Evolutionary conservation across 2,329 filamentous ascomycete species (phyloP).

Genomic region (Bisporella sp.): DNA sequence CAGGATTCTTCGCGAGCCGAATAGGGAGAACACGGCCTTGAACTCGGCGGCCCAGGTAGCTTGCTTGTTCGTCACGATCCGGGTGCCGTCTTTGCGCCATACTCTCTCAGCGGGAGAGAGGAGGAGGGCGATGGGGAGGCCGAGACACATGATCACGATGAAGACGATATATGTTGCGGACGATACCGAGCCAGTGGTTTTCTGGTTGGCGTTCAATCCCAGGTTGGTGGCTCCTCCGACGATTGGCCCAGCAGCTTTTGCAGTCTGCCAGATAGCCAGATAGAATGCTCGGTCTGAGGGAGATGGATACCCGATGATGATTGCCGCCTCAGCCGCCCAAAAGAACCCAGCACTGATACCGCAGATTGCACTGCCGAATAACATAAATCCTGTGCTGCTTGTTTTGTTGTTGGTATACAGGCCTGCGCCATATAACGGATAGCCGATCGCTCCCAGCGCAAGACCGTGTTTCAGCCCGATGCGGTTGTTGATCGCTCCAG

Average conservation of each 20-base stretch:
- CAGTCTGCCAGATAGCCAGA: slow-evolving; percentile 32
- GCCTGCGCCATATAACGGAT: slow-evolving; percentile 34
- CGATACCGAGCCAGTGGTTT: slow-evolving; percentile 31
- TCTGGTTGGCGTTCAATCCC: slow-evolving; percentile 30
- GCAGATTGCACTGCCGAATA: slow-evolving; percentile 31
- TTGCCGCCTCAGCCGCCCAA: slow-evolving; percentile 35
- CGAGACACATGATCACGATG: slow-evolving; percentile 40
- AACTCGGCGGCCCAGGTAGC: slow-evolving; percentile 27
- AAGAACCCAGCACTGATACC: slow-evolving; percentile 35
- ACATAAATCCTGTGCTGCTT: slow-evolving; percentile 33
- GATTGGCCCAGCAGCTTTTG: slow-evolving; percentile 31
- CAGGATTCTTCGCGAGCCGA: slow-evolving; percentile 21
- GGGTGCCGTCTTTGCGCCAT: slow-evolving; percentile 34
- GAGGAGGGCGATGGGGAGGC: slow-evolving; percentile 34
- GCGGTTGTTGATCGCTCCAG: slow-evolving; percentile 31
- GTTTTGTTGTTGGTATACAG: slow-evolving; percentile 33
- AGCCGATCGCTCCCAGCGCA: slow-evolving; percentile 35
- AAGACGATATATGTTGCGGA: slow-evolving; percentile 37
- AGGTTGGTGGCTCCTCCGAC: slow-evolving; percentile 38
- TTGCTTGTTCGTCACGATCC: slow-evolving; percentile 24
- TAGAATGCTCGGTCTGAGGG: slow-evolving; percentile 19
- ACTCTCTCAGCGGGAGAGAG: slow-evolving; percentile 39
- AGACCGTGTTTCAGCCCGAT: slow-evolving; percentile 33
- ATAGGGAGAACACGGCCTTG: slow-evolving; percentile 29
- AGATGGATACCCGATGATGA: slow-evolving; percentile 33